phyloP scores from a whole-genome alignment of 306 rosid genomes.

The Fagus crenata region DNA sequence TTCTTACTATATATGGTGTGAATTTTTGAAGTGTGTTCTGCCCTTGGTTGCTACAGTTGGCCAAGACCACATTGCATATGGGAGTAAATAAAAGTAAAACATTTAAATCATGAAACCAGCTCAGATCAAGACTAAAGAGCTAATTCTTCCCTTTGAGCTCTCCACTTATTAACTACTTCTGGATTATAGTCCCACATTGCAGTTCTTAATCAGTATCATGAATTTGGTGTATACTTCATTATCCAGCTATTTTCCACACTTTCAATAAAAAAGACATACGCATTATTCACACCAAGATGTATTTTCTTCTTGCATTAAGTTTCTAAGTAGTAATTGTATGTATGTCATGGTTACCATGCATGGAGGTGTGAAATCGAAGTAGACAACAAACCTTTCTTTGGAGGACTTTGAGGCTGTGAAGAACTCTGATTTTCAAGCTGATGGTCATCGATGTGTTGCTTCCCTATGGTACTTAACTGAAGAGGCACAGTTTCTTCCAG shows the following conservation, averaged over 20 bases:
- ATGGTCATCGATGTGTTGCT: conserved; percentile 30
- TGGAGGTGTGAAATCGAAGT: conserved; percentile 8
- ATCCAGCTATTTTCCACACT: not conserved
- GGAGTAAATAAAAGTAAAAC: conserved; percentile 4
- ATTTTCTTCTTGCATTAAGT: not conserved
- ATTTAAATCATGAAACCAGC: not conserved
- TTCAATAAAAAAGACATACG: not conserved
- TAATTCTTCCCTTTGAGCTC: conserved; percentile 8
- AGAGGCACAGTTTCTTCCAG: conserved; percentile 34
- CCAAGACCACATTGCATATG: not conserved
- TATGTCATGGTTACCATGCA: not conserved
- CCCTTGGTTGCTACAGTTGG: not conserved
- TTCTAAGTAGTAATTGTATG: not conserved
- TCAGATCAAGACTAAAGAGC: conserved; percentile 15
- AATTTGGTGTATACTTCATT: not conserved
- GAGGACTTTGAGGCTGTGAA: conserved; percentile 42
- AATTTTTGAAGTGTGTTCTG: not conserved
- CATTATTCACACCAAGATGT: not conserved
- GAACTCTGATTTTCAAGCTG: conserved; percentile 48
- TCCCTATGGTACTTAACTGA: conserved; percentile 20
- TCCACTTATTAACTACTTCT: not conserved
- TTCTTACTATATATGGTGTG: not conserved
- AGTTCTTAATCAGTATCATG: conserved; percentile 3
- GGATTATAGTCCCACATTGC: not conserved
- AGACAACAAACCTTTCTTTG: conserved; percentile 49